Conservation (phyloP, 108 stramenopile species). For the Skeletonema menzelii region DNA sequence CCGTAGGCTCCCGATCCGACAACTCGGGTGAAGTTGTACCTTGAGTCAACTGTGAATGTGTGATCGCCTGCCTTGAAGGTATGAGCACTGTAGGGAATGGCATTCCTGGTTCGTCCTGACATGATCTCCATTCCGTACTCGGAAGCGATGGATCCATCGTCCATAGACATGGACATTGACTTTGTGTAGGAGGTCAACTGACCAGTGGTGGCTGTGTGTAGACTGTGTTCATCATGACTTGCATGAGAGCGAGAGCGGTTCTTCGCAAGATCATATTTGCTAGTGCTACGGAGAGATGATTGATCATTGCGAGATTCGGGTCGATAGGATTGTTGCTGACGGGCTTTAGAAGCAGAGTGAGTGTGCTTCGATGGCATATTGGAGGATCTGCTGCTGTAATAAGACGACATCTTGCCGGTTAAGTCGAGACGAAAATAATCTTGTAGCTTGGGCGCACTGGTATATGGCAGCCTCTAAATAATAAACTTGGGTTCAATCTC, state of each 20-base stretch:
- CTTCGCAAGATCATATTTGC: conserved; percentile 1
- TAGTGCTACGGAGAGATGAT: neutral
- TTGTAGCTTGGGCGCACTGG: neutral
- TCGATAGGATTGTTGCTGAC: conserved; percentile 1
- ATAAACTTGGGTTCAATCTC: neutral
- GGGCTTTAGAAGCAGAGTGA: neutral
- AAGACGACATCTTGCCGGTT: neutral
- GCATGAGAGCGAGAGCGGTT: conserved; percentile 28
- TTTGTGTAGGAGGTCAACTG: conserved; percentile 35
- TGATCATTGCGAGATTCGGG: conserved; percentile 5
- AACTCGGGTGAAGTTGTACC: conserved; percentile 74
- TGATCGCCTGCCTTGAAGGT: conserved; percentile 85
- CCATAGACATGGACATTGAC: conserved; percentile 40
- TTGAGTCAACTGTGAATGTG: conserved; percentile 84
- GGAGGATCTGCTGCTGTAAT: neutral
- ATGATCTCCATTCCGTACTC: conserved; percentile 50
- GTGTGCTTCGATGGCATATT: conserved; percentile 1
- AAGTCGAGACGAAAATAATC: neutral
- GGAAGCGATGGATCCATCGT: conserved; percentile 42
- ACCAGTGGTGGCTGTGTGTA: conserved; percentile 37
- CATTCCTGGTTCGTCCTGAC: conserved; percentile 27
- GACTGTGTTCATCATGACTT: conserved; percentile 31
- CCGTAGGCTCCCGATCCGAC: conserved; percentile 98
- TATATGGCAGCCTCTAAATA: neutral
- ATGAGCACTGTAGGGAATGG: conserved; percentile 62